Conservation (phyloP, 2,329 filamentous ascomycete species). For the Aplosporella prunicola region DNA sequence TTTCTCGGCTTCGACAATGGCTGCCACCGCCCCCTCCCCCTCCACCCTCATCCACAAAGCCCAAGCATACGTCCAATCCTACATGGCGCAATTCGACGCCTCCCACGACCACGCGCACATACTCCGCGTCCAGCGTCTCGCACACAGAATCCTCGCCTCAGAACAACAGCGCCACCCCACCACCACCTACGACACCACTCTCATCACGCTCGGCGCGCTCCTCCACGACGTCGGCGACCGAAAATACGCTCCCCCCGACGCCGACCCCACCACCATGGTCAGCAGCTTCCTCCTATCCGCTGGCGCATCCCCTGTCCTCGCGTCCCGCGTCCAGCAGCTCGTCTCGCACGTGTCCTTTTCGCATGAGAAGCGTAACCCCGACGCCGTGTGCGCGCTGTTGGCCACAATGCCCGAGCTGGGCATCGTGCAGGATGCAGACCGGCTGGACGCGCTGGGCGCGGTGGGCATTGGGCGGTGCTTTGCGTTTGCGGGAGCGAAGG, state of each 20-base stretch:
- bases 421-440: slow-evolving; percentile 85
- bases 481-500: slow-evolving; percentile 61
- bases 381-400: slow-evolving; percentile 53
- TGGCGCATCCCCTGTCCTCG: slow-evolving; percentile 50
- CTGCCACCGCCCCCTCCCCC: no score
- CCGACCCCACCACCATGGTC: slow-evolving; percentile 50
- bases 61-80: slow-evolving; percentile 23
- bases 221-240: slow-evolving; percentile 85
- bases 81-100: slow-evolving; percentile 35
- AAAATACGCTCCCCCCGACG: slow-evolving; percentile 56
- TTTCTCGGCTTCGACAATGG: no score
- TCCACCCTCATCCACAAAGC: no score
- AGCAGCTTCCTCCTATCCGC: slow-evolving; percentile 45
- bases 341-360: slow-evolving; percentile 71
- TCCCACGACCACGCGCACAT: slow-evolving; percentile 88
- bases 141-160: slow-evolving; percentile 54
- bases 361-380: slow-evolving; percentile 58
- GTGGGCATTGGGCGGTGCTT: slow-evolving; percentile 75
- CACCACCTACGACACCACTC: neutral
- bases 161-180: slow-evolving; percentile 17
- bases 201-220: slow-evolving; percentile 27
- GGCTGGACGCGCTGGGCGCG: slow-evolving; percentile 82
- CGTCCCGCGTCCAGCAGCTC: slow-evolving; percentile 59
- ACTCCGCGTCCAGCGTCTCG: slow-evolving; percentile 64
- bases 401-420: slow-evolving; percentile 60